These are phyloP conservation scores for Spathaspora arborariae DNA, from an alignment of 805 yeast genomes.

Conservation along the genomic window DNA sequence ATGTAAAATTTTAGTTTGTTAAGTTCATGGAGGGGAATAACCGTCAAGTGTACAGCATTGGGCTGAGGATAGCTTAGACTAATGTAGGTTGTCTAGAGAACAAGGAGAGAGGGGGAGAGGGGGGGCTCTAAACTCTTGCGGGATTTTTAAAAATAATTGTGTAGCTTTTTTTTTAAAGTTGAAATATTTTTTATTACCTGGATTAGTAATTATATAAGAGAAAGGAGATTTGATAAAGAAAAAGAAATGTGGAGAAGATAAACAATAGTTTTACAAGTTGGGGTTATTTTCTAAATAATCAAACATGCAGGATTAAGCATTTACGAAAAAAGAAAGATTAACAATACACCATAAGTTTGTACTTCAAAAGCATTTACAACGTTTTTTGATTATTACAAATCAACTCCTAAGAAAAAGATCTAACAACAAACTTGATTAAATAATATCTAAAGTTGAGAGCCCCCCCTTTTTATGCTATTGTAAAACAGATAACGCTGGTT, in stretches of 20 bases:
- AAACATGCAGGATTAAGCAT: not conserved
- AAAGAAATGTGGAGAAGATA: not conserved
- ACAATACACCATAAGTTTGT: not conserved
- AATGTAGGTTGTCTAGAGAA: not conserved
- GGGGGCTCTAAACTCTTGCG: not conserved
- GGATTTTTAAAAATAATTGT: not conserved
- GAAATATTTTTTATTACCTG: not conserved
- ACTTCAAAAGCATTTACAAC: not conserved
- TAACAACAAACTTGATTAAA: no score
- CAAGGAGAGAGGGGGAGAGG: not conserved
- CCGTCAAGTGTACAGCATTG: not conserved
- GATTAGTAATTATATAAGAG: not conserved
- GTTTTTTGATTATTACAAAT: not conserved
- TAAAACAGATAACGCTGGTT: no score
- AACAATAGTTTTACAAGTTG: not conserved
- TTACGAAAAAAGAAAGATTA: not conserved
- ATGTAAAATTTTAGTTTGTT: not conserved
- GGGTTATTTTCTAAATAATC: not conserved
- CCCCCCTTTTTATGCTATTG: no score
- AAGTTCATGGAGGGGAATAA: not conserved
- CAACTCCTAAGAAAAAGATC: not conserved
- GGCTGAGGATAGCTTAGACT: not conserved
- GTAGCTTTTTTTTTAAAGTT: not conserved
- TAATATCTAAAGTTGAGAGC: no score
- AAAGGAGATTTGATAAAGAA: not conserved